Percentiles rank a stretch among this genome's conserved stretches.
These are phyloP conservation scores for Acacia melanoxylon DNA, from an alignment of 306 rosid species.

Conservation along the genomic window DNA sequence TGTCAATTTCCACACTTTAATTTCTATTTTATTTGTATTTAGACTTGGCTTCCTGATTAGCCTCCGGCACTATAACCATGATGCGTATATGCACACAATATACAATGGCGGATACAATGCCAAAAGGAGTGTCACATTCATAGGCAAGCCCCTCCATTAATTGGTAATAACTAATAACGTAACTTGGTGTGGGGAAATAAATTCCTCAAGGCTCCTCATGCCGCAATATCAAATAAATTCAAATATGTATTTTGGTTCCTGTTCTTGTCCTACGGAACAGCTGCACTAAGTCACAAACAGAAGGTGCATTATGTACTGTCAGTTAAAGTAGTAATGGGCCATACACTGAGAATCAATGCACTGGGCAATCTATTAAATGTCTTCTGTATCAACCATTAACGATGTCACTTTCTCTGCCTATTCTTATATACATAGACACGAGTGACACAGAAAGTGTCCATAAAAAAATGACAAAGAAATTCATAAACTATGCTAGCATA, in stretches of 20 bases:
- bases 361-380: neutral
- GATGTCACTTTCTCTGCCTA: neutral
- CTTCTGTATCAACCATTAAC: neutral
- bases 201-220: neutral
- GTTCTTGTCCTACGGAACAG: neutral
- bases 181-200: neutral
- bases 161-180: neutral
- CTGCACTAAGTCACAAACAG: neutral
- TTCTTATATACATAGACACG: neutral
- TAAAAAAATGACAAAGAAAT: neutral
- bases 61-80: neutral
- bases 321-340: neutral
- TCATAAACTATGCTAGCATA: neutral
- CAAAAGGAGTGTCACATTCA: constrained; percentile 19
- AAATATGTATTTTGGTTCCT: constrained; percentile 10
- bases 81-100: too few relatives aligned
- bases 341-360: neutral
- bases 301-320: neutral
- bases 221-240: constrained; percentile 20
- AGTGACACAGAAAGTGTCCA: neutral
- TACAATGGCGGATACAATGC: neutral
- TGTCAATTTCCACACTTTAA: neutral
- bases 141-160: constrained; percentile 11
- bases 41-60: neutral
- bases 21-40: too few relatives aligned